phyloP scores from a whole-genome alignment of 495 filamentous ascomycete species.

The Lepidopterella palustris region DNA sequence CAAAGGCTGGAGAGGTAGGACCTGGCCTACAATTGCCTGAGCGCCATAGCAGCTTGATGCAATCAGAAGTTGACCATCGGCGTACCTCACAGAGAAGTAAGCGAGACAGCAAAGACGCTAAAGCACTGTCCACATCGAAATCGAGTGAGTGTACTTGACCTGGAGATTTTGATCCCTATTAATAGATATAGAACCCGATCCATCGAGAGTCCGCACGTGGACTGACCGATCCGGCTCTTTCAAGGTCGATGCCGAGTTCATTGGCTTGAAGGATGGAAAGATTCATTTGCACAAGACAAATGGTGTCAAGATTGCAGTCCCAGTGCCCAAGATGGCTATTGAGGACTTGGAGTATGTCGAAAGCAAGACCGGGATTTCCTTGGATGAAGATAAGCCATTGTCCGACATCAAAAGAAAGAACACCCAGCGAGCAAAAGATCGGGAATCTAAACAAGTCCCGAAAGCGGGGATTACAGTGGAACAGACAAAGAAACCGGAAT shows the following conservation, averaged over 20 bases:
- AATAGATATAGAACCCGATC: slow-evolving; percentile 49
- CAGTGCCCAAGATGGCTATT: slow-evolving; percentile 87
- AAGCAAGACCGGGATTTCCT: slow-evolving; percentile 69
- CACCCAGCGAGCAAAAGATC: slow-evolving; percentile 35
- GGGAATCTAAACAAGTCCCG: slow-evolving; percentile 9
- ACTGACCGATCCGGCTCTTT: slow-evolving; percentile 92
- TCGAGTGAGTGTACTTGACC: slow-evolving; percentile 57
- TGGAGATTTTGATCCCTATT: background rate
- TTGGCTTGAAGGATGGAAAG: slow-evolving; percentile 88
- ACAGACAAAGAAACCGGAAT: slow-evolving; percentile 54
- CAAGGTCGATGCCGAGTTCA: slow-evolving; percentile 95
- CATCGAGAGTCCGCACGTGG: slow-evolving; percentile 80
- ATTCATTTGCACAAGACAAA: slow-evolving; percentile 98
- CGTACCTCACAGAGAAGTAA: slow-evolving; percentile 59
- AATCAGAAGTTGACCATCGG: slow-evolving; percentile 52
- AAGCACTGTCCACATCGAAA: slow-evolving; percentile 46
- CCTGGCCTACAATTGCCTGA: slow-evolving; percentile 62
- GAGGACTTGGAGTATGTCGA: slow-evolving; percentile 96
- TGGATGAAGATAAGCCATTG: slow-evolving; percentile 95
- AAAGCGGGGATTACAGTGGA: slow-evolving; percentile 46
- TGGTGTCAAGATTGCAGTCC: slow-evolving; percentile 96
- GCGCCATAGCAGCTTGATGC: slow-evolving; percentile 59
- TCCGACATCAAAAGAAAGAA: slow-evolving; percentile 60
- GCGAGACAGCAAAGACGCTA: slow-evolving; percentile 52
- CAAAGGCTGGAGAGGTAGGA: slow-evolving; percentile 65